A percentile compares a stretch with the other conserved stretches of the same genome.
Evolutionary conservation across 768 basidiomycete species (phyloP).

Genomic region (Leccinum truebloodii): DNA sequence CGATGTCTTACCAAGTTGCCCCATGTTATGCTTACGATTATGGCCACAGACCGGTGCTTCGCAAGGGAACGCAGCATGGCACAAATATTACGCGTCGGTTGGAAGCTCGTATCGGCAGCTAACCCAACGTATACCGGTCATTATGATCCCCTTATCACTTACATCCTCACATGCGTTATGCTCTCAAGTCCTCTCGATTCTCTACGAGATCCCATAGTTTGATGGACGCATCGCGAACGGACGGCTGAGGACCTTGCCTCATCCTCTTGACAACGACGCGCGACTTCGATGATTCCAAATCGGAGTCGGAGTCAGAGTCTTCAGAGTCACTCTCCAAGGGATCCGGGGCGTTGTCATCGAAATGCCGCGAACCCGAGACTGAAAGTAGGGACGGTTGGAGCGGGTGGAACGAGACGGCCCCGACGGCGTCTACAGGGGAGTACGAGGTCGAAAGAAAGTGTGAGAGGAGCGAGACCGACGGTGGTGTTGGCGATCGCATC

Average conservation of each 20-base stretch:
- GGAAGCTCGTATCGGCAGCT: not conserved
- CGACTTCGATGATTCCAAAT: conserved; percentile 1
- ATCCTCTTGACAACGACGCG: conserved; percentile 3
- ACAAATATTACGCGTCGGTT: not conserved
- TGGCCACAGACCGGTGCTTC: conserved; percentile 14
- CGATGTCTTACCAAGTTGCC: conserved; percentile 20
- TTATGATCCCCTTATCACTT: not conserved
- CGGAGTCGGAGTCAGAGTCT: conserved; percentile 20
- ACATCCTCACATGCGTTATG: too few relatives aligned
- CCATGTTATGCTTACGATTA: conserved; percentile 22
- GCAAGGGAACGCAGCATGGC: not conserved
- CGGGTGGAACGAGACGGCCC: conserved; percentile 76
- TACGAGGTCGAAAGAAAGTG: not conserved
- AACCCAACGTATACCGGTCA: not conserved
- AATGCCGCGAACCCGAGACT: conserved; percentile 79
- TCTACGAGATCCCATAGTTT: conserved; percentile 27
- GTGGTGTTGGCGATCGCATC: not conserved
- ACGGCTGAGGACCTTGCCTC: conserved; percentile 19
- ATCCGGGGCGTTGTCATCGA: conserved; percentile 30
- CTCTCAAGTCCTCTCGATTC: not conserved
- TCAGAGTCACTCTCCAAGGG: not conserved
- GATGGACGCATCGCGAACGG: conserved; percentile 29
- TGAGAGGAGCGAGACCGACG: not conserved
- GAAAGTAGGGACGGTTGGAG: conserved; percentile 57
- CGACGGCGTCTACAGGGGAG: conserved; percentile 59